A percentile compares a stretch with the other conserved stretches of the same genome.
These are phyloP conservation scores for Talaromyces sp. DNA, from an alignment of 2,329 filamentous ascomycete species.

Conservation along the genomic window DNA sequence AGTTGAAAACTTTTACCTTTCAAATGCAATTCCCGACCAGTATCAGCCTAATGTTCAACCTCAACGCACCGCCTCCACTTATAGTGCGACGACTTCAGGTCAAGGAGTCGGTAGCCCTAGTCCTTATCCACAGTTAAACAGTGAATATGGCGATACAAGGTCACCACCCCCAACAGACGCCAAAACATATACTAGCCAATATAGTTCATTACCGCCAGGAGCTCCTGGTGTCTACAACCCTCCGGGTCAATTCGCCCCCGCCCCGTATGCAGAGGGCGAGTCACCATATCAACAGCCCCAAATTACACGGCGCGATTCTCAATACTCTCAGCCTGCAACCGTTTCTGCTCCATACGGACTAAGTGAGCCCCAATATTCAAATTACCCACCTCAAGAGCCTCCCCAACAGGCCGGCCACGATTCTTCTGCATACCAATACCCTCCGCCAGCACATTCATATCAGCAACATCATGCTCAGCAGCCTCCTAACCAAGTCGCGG, in stretches of 20 bases:
- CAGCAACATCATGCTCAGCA: conserved; percentile 25
- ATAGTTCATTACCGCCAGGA: conserved; percentile 20
- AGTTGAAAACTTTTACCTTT: conserved; percentile 79
- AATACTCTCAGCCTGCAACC: conserved; percentile 14
- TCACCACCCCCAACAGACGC: conserved; percentile 22
- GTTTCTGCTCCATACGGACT: conserved; percentile 8
- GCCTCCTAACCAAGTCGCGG: conserved; percentile 15
- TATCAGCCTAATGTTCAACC: conserved; percentile 51
- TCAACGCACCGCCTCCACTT: conserved; percentile 26
- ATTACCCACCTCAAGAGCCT: conserved; percentile 17
- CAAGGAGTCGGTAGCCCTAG: conserved; percentile 22
- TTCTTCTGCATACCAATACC: conserved; percentile 8
- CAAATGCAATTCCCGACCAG: conserved; percentile 53
- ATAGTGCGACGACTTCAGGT: conserved; percentile 17
- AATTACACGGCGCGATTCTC: conserved; percentile 17
- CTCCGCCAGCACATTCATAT: conserved; percentile 19
- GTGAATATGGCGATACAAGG: conserved; percentile 19
- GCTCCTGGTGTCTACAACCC: conserved; percentile 19
- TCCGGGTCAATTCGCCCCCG: conserved; percentile 15
- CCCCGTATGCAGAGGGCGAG: conserved; percentile 12
- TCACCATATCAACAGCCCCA: conserved; percentile 16
- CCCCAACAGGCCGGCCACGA: conserved; percentile 11
- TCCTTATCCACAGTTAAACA: conserved; percentile 22
- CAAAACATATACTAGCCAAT: conserved; percentile 18
- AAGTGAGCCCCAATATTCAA: conserved; percentile 10